These are phyloP conservation scores for Mucor racemosus DNA, from an alignment of 371 early-diverging fungal genomes.

Conservation along the genomic window DNA sequence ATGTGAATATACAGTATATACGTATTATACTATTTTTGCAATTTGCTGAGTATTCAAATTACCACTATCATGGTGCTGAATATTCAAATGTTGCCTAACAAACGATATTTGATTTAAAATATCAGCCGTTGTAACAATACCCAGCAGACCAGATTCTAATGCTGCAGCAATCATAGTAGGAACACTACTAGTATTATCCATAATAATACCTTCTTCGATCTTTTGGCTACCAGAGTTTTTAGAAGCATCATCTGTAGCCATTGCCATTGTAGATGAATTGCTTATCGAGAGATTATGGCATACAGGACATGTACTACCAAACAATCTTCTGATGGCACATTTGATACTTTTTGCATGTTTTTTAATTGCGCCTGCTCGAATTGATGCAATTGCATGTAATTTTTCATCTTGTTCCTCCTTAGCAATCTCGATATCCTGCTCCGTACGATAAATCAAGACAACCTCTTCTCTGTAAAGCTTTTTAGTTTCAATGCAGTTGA, in stretches of 20 bases:
- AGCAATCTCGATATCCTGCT: slow-evolving; percentile 13
- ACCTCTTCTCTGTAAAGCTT: neutral
- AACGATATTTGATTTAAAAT: slow-evolving; percentile 13
- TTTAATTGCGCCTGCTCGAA: slow-evolving; percentile 5
- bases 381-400: neutral
- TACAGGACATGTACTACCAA: slow-evolving; percentile 1
- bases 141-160: slow-evolving; percentile 18
- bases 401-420: slow-evolving; percentile 11
- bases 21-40: neutral
- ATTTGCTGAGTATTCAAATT: neutral
- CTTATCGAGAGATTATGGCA: neutral
- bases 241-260: neutral
- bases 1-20: too few relatives aligned
- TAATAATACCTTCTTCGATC: slow-evolving; percentile 6
- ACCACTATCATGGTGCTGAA: neutral
- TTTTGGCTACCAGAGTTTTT: neutral
- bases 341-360: slow-evolving; percentile 18
- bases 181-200: neutral
- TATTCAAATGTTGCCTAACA: slow-evolving; percentile 5
- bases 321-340: slow-evolving; percentile 11
- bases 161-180: slow-evolving; percentile 13
- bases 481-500: neutral
- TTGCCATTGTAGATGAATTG: neutral
- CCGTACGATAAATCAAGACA: slow-evolving; percentile 22
- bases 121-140: slow-evolving; percentile 16